These are phyloP conservation scores for Penicillium herquei DNA, from an alignment of 495 filamentous ascomycete species.

Conservation along the genomic window DNA sequence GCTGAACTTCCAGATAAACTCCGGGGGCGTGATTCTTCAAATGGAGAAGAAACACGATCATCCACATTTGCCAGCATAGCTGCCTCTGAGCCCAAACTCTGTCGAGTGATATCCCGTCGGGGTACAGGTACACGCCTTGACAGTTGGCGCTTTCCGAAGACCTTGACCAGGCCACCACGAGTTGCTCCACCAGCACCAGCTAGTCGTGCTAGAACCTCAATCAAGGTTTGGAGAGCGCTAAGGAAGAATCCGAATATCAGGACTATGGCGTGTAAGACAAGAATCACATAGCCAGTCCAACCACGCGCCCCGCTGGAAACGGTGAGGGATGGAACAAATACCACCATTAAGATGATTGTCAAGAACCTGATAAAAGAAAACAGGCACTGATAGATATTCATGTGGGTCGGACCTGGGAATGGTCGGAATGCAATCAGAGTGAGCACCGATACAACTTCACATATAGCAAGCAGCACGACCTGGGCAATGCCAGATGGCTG, in stretches of 20 bases:
- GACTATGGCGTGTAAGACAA: conserved; percentile 81
- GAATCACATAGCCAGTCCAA: conserved; percentile 93
- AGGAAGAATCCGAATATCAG: conserved; percentile 92
- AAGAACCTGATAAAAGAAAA: conserved; percentile 77
- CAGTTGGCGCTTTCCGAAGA: conserved; percentile 90
- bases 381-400: conserved; percentile 91
- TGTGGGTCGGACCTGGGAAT: conserved; percentile 89
- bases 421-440: conserved; percentile 87
- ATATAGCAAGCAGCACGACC: conserved; percentile 85
- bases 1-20: conserved; percentile 85
- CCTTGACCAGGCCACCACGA: conserved; percentile 84
- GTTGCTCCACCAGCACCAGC: conserved; percentile 78
- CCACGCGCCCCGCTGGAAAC: conserved; percentile 75
- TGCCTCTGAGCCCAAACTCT: conserved; percentile 76
- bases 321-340: conserved; percentile 80
- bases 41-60: conserved; percentile 64
- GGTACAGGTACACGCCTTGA: conserved; percentile 69
- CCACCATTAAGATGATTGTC: conserved; percentile 76
- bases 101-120: conserved; percentile 59
- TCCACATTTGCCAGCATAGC: conserved; percentile 71
- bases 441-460: conserved; percentile 87
- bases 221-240: conserved; percentile 83
- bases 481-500: conserved; percentile 93
- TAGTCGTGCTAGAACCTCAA: conserved; percentile 80
- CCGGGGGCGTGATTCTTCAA: conserved; percentile 63